These are phyloP conservation scores for Cystobasidium tubakii DNA, from an alignment of 768 basidiomycete species.

Conservation along the genomic window DNA sequence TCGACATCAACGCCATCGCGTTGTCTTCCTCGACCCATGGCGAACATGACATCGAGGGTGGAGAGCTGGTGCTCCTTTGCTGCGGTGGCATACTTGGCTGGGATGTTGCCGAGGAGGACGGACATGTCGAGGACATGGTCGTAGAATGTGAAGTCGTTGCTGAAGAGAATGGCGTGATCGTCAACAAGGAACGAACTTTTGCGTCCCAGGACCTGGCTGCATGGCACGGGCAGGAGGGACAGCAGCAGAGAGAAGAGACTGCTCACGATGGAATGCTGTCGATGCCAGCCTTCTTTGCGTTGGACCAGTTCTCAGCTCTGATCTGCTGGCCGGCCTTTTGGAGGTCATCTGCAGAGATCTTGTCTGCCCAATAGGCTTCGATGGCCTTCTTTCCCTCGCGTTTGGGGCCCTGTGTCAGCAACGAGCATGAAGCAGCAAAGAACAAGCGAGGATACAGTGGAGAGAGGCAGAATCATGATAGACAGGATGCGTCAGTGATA, in stretches of 20 bases:
- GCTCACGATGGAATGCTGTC: slow-evolving; percentile 58
- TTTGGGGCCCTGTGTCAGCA: slow-evolving; percentile 62
- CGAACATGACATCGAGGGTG: slow-evolving; percentile 90
- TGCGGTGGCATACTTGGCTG: slow-evolving; percentile 82
- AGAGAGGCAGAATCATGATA: too few relatives aligned
- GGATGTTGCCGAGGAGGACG: slow-evolving; percentile 88
- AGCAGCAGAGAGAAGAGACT: background rate
- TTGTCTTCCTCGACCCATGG: slow-evolving; percentile 98
- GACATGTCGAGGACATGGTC: slow-evolving; percentile 97
- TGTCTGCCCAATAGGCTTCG: slow-evolving; percentile 92
- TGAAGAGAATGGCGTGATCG: slow-evolving; percentile 48
- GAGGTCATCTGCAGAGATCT: slow-evolving; percentile 78
- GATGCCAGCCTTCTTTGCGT: slow-evolving; percentile 75
- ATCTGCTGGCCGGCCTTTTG: slow-evolving; percentile 79
- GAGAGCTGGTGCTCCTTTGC: slow-evolving; percentile 57
- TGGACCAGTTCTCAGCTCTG: slow-evolving; percentile 80
- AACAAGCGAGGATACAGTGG: background rate
- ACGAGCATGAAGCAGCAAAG: background rate
- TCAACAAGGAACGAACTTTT: too few relatives aligned
- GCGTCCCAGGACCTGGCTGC: too few relatives aligned
- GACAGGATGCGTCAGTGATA: background rate
- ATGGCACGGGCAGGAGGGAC: slow-evolving; percentile 31
- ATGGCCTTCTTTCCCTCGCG: slow-evolving; percentile 97
- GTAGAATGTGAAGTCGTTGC: slow-evolving; percentile 97
- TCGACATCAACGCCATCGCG: slow-evolving; percentile 81